A percentile compares a stretch with the other conserved stretches of the same genome.
Conservation (phyloP, 306 rosid species). For the Glycine tomentella region DNA sequence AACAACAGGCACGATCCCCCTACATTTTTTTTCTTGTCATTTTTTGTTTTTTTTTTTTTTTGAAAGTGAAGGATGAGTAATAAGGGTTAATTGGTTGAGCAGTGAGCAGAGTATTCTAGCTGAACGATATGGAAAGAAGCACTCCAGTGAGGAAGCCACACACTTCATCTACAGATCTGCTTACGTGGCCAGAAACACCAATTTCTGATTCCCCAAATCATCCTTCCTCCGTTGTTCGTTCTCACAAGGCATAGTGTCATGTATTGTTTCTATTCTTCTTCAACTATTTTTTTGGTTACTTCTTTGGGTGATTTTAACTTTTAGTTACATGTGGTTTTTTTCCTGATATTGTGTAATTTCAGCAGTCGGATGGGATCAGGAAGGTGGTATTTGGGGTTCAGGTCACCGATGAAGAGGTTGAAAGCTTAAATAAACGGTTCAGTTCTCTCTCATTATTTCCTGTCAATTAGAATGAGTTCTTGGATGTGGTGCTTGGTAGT, state of each 20-base stretch:
- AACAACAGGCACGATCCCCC: no score
- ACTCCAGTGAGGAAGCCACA: slow-evolving; percentile 93
- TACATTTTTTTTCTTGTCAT: no score
- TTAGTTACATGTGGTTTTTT: not conserved
- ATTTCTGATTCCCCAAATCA: slow-evolving; percentile 64
- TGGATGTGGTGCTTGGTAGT: no score
- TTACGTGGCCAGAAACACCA: slow-evolving; percentile 87
- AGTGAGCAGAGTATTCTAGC: not conserved
- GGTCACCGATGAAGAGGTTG: slow-evolving; percentile 93
- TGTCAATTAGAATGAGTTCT: not conserved
- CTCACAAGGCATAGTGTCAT: no score
- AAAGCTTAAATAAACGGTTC: slow-evolving; percentile 92
- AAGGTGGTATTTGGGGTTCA: slow-evolving; percentile 97
- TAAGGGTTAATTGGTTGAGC: no score
- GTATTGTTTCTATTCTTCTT: no score
- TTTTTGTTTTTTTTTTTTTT: no score
- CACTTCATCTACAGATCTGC: slow-evolving; percentile 98
- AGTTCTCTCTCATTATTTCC: slow-evolving; percentile 49
- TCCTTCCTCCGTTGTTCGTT: slow-evolving; percentile 60
- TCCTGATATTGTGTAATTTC: not conserved
- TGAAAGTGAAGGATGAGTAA: no score
- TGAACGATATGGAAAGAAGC: slow-evolving; percentile 67
- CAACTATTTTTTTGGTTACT: no score
- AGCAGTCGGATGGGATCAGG: slow-evolving; percentile 99
- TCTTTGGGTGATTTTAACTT: not conserved